Conservation (phyloP, 2,329 filamentous ascomycete species). For the Ilyonectria destructans region DNA sequence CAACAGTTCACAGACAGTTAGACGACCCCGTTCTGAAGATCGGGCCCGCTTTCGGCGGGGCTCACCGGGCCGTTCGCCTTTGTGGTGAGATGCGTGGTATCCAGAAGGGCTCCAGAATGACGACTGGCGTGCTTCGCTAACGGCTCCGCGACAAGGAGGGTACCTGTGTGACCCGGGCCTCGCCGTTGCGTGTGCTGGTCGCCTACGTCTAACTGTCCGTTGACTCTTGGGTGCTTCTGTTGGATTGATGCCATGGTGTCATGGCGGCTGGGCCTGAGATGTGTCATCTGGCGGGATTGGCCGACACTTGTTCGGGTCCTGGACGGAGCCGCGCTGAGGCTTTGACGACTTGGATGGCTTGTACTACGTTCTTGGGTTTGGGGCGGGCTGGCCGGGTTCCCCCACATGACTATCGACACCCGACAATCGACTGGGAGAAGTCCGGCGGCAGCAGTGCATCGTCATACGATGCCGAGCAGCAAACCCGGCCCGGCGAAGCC, state of each 20-base stretch:
- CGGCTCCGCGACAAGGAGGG: constrained; percentile 23
- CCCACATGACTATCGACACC: constrained; percentile 45
- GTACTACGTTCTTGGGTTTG: constrained; percentile 34
- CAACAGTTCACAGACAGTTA: constrained; percentile 16
- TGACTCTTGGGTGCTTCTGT: not conserved
- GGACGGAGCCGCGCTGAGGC: constrained; percentile 31
- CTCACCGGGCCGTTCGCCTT: constrained; percentile 38
- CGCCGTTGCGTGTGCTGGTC: constrained; percentile 11
- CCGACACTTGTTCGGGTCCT: constrained; percentile 15
- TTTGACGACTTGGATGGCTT: constrained; percentile 29
- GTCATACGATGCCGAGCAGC: constrained; percentile 47
- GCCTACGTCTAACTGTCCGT: not conserved
- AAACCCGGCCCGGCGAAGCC: constrained; percentile 37
- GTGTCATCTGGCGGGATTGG: constrained; percentile 22
- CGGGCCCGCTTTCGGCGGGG: constrained; percentile 46
- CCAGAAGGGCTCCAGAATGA: constrained; percentile 44
- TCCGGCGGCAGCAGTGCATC: constrained; percentile 36
- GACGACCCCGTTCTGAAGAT: constrained; percentile 43
- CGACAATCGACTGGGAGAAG: constrained; percentile 38
- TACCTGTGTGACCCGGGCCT: constrained; percentile 28
- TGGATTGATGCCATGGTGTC: not conserved
- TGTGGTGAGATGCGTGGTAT: constrained; percentile 37
- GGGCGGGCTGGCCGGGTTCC: constrained; percentile 38
- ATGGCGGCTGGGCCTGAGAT: constrained; percentile 1
- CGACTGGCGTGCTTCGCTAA: constrained; percentile 37